phyloP scores from a whole-genome alignment of 208 protist species.

The Blechomonas ayalai region DNA sequence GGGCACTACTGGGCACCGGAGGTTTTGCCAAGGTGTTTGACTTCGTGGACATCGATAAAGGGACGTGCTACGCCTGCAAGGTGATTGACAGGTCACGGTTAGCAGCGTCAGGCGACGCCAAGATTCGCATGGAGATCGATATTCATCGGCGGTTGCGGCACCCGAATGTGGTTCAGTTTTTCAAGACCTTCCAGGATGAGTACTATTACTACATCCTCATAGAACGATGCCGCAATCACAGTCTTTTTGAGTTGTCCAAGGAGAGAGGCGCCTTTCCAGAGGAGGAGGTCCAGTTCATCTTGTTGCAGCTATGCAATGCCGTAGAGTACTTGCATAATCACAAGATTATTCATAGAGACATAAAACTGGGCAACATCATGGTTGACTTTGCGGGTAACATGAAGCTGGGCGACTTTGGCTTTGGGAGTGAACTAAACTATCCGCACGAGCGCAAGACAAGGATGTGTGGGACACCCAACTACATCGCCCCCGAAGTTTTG shows the following conservation, averaged over 20 bases:
- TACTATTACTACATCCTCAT: conserved; percentile 71
- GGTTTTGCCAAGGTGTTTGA: conserved; percentile 60
- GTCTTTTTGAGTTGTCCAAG: conserved; percentile 44
- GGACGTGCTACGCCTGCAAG: conserved; percentile 44
- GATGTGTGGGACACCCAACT: conserved; percentile 95
- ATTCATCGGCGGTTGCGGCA: conserved; percentile 57
- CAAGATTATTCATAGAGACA: conserved; percentile 68
- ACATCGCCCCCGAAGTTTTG: conserved; percentile 92
- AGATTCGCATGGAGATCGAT: conserved; percentile 54
- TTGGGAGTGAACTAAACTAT: conserved; percentile 42
- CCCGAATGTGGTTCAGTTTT: conserved; percentile 59
- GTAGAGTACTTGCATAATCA: conserved; percentile 80
- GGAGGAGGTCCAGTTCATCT: conserved; percentile 62
- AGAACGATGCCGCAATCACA: conserved; percentile 45
- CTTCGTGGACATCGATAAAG: conserved; percentile 27
- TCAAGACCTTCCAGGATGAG: conserved; percentile 46
- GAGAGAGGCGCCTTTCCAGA: conserved; percentile 28
- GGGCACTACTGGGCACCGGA: conserved; percentile 49
- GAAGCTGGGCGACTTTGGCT: conserved; percentile 93
- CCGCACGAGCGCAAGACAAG: conserved; percentile 46
- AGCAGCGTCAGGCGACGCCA: conserved; percentile 15
- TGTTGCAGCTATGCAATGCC: conserved; percentile 79
- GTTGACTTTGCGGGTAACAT: conserved; percentile 72
- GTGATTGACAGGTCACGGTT: conserved; percentile 53
- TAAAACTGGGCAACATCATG: conserved; percentile 91